A percentile compares a stretch with the other conserved stretches of the same genome.
These are phyloP conservation scores for Meira miltonrushii DNA, from an alignment of 1,284 basidiomycete genomes.

Conservation along the genomic window DNA sequence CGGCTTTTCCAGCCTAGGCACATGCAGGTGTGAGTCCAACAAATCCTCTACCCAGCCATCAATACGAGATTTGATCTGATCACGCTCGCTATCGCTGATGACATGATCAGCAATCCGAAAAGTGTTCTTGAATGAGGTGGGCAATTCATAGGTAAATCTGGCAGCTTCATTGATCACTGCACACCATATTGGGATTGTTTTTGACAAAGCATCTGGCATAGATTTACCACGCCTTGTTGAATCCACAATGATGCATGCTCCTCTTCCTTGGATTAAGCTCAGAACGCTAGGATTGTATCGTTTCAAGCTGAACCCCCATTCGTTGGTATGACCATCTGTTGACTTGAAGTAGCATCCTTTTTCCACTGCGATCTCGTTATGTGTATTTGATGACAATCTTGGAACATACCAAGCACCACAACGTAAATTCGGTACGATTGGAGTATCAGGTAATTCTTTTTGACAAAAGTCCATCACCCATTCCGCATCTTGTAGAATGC, in stretches of 20 bases:
- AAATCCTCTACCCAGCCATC: slow-evolving; percentile 66
- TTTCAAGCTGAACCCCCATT: slow-evolving; percentile 46
- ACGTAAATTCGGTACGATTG: slow-evolving; percentile 67
- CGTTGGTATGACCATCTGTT: slow-evolving; percentile 81
- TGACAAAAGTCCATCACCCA: slow-evolving; percentile 5
- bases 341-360: slow-evolving; percentile 85
- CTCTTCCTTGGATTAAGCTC: slow-evolving; percentile 58
- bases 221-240: slow-evolving; percentile 89
- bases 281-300: slow-evolving; percentile 79
- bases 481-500: slow-evolving; percentile 11
- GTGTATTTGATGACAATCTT: slow-evolving; percentile 39
- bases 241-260: slow-evolving; percentile 75
- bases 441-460: slow-evolving; percentile 12
- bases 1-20: slow-evolving; percentile 56
- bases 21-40: slow-evolving; percentile 54
- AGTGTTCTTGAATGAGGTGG: slow-evolving; percentile 41
- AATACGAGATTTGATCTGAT: slow-evolving; percentile 64
- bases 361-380: slow-evolving; percentile 42
- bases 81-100: slow-evolving; percentile 60
- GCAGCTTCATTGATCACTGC: slow-evolving; percentile 75
- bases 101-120: slow-evolving; percentile 17
- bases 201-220: slow-evolving; percentile 87
- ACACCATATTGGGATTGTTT: slow-evolving; percentile 95
- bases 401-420: slow-evolving; percentile 94
- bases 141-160: slow-evolving; percentile 17